Percentiles rank a stretch among this genome's conserved stretches.
Evolutionary conservation across 495 filamentous ascomycete genomes (phyloP).

Genomic region (Arthonia radiata): DNA sequence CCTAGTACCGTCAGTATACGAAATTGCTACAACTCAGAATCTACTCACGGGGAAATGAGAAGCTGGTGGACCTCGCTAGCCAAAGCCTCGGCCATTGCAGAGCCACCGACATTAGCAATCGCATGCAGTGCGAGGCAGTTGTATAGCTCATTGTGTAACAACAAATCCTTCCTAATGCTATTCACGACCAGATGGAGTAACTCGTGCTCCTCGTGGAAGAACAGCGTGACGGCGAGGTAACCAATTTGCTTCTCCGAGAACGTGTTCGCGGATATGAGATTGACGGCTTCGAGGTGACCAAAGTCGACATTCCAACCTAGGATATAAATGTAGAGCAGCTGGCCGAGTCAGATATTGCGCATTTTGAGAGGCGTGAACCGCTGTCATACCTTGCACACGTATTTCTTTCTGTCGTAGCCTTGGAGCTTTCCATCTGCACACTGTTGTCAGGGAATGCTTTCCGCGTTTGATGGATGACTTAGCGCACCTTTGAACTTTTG

Average conservation of each 20-base stretch:
- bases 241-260: constrained; percentile 99
- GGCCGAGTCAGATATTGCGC: constrained; percentile 9
- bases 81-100: constrained; percentile 91
- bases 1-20: constrained; percentile 16
- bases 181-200: constrained; percentile 90
- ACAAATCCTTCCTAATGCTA: constrained; percentile 87
- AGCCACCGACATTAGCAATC: constrained; percentile 89
- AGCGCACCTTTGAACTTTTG: constrained; percentile 49
- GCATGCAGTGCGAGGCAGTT: constrained; percentile 97
- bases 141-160: constrained; percentile 88
- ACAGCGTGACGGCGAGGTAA: constrained; percentile 90
- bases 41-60: constrained; percentile 80
- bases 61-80: constrained; percentile 83
- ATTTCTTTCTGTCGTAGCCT: constrained; percentile 99
- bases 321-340: constrained; percentile 96
- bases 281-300: constrained; percentile 93
- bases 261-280: constrained; percentile 83
- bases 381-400: constrained; percentile 70
- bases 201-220: constrained; percentile 93
- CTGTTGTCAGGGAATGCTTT: constrained; percentile 7
- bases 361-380: background rate
- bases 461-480: constrained; percentile 4
- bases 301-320: constrained; percentile 99
- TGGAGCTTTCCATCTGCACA: constrained; percentile 51
- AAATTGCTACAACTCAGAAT: too few relatives aligned